Evolutionary conservation across 1,139 yeast species (phyloP).

Genomic region (Taphrina flavorubra): DNA sequence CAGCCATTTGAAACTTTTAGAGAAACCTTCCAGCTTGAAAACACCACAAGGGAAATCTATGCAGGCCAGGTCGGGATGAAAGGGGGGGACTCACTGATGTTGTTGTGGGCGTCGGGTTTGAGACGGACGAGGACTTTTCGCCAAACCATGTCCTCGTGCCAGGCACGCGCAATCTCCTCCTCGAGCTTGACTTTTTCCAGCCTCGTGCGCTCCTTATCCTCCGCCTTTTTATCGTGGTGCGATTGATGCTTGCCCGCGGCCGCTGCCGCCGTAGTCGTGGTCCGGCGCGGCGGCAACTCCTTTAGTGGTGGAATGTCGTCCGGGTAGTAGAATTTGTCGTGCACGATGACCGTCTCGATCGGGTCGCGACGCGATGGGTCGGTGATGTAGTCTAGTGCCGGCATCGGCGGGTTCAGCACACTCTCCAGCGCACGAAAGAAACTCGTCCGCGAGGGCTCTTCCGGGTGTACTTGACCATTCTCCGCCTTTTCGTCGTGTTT

Average conservation of each 20-base stretch:
- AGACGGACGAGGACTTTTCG: conserved; percentile 84
- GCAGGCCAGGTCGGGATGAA: neutral
- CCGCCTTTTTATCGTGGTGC: conserved; percentile 30
- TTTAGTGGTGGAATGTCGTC: conserved; percentile 64
- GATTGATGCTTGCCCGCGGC: neutral
- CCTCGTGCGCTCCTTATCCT: conserved; percentile 49
- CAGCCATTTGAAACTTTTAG: neutral
- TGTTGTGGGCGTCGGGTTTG: conserved; percentile 94
- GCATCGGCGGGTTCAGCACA: conserved; percentile 83
- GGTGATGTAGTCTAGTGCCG: conserved; percentile 69
- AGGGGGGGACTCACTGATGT: conserved; percentile 55
- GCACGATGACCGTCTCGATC: conserved; percentile 59
- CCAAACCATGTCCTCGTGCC: conserved; percentile 89
- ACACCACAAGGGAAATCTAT: neutral
- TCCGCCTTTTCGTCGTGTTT: conserved; percentile 47
- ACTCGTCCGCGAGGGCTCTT: conserved; percentile 64
- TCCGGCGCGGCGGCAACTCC: conserved; percentile 44
- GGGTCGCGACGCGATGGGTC: conserved; percentile 66
- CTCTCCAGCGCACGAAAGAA: conserved; percentile 83
- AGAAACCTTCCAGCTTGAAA: too few relatives aligned
- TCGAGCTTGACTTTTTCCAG: conserved; percentile 59
- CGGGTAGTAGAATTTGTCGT: conserved; percentile 76
- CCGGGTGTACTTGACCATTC: conserved; percentile 43
- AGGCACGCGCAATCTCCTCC: conserved; percentile 83
- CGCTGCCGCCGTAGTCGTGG: neutral